Evolutionary conservation across 129 eudicot species (phyloP).

Genomic region (Cynara cardunculus): DNA sequence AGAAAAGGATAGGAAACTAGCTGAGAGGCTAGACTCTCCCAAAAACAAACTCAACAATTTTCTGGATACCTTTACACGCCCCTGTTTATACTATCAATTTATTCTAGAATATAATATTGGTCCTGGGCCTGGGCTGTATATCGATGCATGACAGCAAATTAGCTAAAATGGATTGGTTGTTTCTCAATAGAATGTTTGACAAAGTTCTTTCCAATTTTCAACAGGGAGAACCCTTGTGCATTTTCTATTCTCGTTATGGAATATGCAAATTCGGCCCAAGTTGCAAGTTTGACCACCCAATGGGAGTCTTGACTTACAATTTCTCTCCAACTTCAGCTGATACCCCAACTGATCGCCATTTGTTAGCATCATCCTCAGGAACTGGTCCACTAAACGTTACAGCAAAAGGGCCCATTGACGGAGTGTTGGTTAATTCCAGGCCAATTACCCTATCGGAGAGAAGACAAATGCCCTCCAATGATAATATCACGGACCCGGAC

Average conservation of each 20-base stretch:
- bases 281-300: conserved; percentile 99
- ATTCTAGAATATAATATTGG: too few species aligned
- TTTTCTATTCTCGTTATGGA: conserved; percentile 89
- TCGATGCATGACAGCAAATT: not conserved
- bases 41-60: too few species aligned
- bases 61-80: too few species aligned
- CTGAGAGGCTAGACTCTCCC: too few species aligned
- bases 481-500: conserved; percentile 49
- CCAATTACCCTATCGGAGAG: conserved; percentile 58
- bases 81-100: too few species aligned
- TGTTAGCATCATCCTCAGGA: conserved; percentile 65
- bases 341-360: conserved; percentile 37
- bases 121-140: too few species aligned
- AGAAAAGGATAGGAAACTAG: too few species aligned
- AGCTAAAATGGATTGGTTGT: not conserved
- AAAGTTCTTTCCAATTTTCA: conserved; percentile 4
- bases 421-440: conserved; percentile 33
- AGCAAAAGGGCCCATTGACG: conserved; percentile 47
- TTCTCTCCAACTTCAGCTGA: conserved; percentile 53
- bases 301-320: conserved; percentile 65
- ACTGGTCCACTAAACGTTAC: conserved; percentile 42
- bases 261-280: conserved; percentile 99
- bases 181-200: conserved; percentile 7
- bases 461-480: conserved; percentile 58
- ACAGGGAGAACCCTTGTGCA: conserved; percentile 95